Base-by-base conservation (phyloP, 2,329 filamentous ascomycete genomes). In the Arthrobotrys sphaeroides region DNA sequence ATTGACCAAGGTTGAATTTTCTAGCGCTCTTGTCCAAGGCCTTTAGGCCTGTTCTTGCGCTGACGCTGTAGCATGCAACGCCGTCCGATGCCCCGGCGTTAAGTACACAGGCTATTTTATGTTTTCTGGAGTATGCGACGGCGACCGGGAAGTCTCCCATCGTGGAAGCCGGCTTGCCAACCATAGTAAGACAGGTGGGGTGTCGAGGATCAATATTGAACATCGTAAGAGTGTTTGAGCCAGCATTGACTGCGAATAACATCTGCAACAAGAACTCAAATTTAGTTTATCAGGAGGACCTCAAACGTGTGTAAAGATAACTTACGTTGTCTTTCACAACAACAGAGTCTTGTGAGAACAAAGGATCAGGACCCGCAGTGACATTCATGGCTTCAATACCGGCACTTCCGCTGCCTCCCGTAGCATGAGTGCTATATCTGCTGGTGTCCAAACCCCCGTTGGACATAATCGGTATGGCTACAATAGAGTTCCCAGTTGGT, bases 191-290 rank as follows among this genome's bases (percentile, higher is more conserved):
- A 28, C 83, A 81, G 0, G 84, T 84, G 0, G 86, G 83, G 72
- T 87, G 80, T 0, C 64, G 38, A 0, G 76, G 18, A 2, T 82
- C 80, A 77, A 88, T 86, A 3, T 79, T 59, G 43, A 88, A 84
- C 83, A 87, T 85, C 62, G 83, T 83, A 2, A 88, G 72, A 0
- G 84, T 85, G 78, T 87, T 87, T 33, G 85, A 86, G 2, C 86
- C 86, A 1, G 86, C 81, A 62, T 87, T 87, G 47, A 88, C 86
- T 0, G 86, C 85, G 73, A 89, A 88, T 1, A 89, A 69, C 69
- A 64, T 26, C 73, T 77, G 36, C 13, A 38, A 45, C 20, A 47
- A 45, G 42, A 12, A 42, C 51, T 10, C 24, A 51, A 26, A 62
- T 43, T 70, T 24, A 55, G 43, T 28, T 55, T 28, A 2, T 33